Evolutionary conservation across 2,329 filamentous ascomycete genomes (phyloP).

Genomic region (Colletotrichum tanaceti): DNA sequence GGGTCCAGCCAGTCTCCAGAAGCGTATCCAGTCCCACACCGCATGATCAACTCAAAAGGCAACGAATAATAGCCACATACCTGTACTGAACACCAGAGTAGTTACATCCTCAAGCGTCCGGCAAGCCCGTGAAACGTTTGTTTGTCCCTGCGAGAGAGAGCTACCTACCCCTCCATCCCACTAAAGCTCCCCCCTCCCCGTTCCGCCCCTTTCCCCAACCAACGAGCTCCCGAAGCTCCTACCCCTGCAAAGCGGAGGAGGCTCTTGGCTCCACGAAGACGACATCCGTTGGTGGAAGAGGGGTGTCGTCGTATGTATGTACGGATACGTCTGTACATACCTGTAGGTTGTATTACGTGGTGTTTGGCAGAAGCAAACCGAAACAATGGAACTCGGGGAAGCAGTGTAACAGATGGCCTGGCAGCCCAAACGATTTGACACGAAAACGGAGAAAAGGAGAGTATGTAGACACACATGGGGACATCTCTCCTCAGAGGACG

Average conservation of each 20-base stretch:
- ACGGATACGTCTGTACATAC: neutral
- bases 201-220: neutral
- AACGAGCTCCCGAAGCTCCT: conserved; percentile 20
- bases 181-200: conserved; percentile 21
- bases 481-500: conserved; percentile 2
- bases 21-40: conserved; percentile 5
- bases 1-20: neutral
- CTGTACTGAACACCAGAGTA: neutral
- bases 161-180: conserved; percentile 38
- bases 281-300: conserved; percentile 7
- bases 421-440: neutral
- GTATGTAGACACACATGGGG: too few species aligned
- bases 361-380: conserved; percentile 25
- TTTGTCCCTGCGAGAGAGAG: neutral
- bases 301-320: neutral
- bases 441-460: neutral
- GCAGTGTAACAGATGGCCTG: neutral
- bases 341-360: too few species aligned
- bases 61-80: neutral
- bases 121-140: conserved; percentile 3
- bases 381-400: conserved; percentile 15
- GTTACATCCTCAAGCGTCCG: neutral
- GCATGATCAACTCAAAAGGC: neutral
- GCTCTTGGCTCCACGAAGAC: conserved; percentile 24
- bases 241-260: conserved; percentile 8